Percentiles rank a stretch among this genome's conserved stretches.
phyloP scores from a whole-genome alignment of 805 yeast species.

The Lipomyces spencermartinsiae region DNA sequence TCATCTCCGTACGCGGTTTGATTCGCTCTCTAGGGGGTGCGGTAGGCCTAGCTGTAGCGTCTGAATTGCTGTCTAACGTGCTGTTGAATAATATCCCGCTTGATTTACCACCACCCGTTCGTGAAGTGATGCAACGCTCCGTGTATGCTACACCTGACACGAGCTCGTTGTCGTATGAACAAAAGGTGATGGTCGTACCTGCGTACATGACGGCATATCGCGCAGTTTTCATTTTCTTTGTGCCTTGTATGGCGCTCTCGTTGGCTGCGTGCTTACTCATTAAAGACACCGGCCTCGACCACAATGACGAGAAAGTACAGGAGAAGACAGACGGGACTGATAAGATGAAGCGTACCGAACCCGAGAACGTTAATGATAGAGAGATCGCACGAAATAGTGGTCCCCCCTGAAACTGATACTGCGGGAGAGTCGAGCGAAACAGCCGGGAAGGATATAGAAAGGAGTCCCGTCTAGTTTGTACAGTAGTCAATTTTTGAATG shows the following conservation, averaged over 20 bases:
- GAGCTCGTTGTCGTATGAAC: constrained; percentile 15
- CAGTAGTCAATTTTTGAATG: too few relatives aligned
- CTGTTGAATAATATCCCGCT: constrained; percentile 25
- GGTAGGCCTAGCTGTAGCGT: constrained; percentile 57
- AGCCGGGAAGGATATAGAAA: not conserved
- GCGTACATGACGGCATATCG: constrained; percentile 35
- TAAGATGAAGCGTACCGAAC: not conserved
- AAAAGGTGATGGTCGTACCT: constrained; percentile 26
- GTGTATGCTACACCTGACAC: constrained; percentile 33
- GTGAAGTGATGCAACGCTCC: constrained; percentile 18
- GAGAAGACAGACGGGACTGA: not conserved
- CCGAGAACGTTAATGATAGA: too few relatives aligned
- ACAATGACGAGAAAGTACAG: constrained; percentile 16
- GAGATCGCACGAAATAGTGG: not conserved
- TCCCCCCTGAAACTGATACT: not conserved
- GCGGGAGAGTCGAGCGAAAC: not conserved
- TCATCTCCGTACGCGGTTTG: constrained; percentile 62
- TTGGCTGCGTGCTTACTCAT: constrained; percentile 30
- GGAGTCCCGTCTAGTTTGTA: too few relatives aligned
- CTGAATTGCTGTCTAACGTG: constrained; percentile 40
- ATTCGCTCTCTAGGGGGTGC: constrained; percentile 68
- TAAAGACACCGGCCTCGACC: constrained; percentile 32
- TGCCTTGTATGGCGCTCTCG: constrained; percentile 28
- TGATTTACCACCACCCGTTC: constrained; percentile 15
- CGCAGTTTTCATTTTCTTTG: constrained; percentile 29